Evolutionary conservation across 140 eudicot genomes (phyloP).

Genomic region (Bidens hawaiensis): DNA sequence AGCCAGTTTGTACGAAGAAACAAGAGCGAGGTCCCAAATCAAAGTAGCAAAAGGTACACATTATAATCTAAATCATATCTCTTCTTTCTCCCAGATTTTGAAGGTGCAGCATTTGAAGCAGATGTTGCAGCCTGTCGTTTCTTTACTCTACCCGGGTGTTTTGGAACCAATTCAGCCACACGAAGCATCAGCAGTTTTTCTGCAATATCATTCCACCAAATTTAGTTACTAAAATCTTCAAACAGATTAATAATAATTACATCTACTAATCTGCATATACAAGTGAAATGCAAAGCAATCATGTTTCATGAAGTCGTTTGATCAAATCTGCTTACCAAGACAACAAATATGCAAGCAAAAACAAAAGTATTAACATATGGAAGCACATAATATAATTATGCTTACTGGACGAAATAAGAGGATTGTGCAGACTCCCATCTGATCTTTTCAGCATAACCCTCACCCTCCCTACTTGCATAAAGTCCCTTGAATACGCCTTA

Average conservation of each 20-base stretch:
- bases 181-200: no score
- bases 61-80: constrained; percentile 31
- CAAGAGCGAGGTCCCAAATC: not conserved
- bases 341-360: not conserved
- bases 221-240: no score
- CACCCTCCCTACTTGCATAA: constrained; percentile 91
- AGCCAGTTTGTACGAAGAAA: not conserved
- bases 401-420: constrained; percentile 74
- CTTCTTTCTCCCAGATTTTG: constrained; percentile 86
- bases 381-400: not conserved
- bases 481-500: constrained; percentile 93
- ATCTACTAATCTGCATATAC: not conserved
- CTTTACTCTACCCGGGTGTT: no score
- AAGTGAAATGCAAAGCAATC: not conserved
- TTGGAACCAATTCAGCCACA: no score
- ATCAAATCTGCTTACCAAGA: not conserved
- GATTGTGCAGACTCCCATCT: constrained; percentile 71
- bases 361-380: not conserved
- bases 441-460: constrained; percentile 69
- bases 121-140: constrained; percentile 69
- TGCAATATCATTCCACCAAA: no score
- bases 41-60: constrained; percentile 7
- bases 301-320: not conserved
- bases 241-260: no score
- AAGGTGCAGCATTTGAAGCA: constrained; percentile 50